Conservation (phyloP, 257 asterid genomes). For the Plectranthus barbatus region DNA sequence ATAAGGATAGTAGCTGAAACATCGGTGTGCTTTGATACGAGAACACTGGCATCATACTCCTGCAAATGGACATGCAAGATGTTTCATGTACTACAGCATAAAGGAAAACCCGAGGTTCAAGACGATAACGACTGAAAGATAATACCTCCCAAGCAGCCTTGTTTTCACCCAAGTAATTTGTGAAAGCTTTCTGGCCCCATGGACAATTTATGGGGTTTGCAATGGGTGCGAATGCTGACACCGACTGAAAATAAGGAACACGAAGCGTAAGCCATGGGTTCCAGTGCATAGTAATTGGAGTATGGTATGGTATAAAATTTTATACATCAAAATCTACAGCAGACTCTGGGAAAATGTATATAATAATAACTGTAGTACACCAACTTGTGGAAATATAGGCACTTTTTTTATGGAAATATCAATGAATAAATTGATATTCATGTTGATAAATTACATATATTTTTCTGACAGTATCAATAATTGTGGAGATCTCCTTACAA, state of each 20-base stretch:
- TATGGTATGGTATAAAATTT: too few relatives aligned
- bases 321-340: too few relatives aligned
- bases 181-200: slow-evolving; percentile 97
- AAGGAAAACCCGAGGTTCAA: neutral
- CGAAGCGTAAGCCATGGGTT: neutral
- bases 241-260: slow-evolving; percentile 45
- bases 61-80: slow-evolving; percentile 16
- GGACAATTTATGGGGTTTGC: slow-evolving; percentile 77
- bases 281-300: neutral
- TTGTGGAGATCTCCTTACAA: too few relatives aligned
- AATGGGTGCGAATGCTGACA: slow-evolving; percentile 88
- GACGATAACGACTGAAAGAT: slow-evolving; percentile 4
- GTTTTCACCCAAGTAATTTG: slow-evolving; percentile 78
- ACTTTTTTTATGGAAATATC: too few relatives aligned
- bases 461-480: too few relatives aligned
- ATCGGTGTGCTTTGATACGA: slow-evolving; percentile 49
- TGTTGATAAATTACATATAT: too few relatives aligned
- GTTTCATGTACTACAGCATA: neutral
- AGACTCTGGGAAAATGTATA: too few relatives aligned
- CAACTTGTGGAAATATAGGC: too few relatives aligned
- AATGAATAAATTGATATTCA: neutral
- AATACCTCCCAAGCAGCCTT: slow-evolving; percentile 90
- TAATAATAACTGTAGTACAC: too few relatives aligned
- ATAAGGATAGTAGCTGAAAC: slow-evolving; percentile 78
- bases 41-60: slow-evolving; percentile 91